Percentiles rank a stretch among this genome's conserved stretches.
Evolutionary conservation across 176 grass and related monocot genomes (phyloP).

Genomic region (Zoysia pacifica): DNA sequence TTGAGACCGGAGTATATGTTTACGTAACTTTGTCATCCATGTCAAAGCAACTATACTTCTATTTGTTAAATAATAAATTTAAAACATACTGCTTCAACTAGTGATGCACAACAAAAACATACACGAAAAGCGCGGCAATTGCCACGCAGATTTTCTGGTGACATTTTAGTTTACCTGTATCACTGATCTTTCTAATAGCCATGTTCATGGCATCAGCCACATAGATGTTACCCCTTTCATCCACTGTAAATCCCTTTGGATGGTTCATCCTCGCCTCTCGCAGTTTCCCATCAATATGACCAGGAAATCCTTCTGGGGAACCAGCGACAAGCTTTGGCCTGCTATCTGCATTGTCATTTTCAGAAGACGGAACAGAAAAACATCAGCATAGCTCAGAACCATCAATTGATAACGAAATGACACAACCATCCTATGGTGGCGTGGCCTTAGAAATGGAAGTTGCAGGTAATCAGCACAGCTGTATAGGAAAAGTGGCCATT

Average conservation of each 20-base stretch:
- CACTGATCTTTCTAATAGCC: slow-evolving; percentile 99
- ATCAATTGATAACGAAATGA: slow-evolving; percentile 14
- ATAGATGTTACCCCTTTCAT: slow-evolving; percentile 90
- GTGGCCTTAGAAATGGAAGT: slow-evolving; percentile 15
- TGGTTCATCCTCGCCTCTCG: slow-evolving; percentile 91
- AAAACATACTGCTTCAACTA: too few relatives aligned
- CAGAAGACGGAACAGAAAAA: slow-evolving; percentile 30
- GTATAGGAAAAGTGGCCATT: slow-evolving; percentile 19
- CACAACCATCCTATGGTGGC: background rate
- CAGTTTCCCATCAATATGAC: slow-evolving; percentile 84
- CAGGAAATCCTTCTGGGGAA: slow-evolving; percentile 79
- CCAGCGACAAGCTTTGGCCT: slow-evolving; percentile 91
- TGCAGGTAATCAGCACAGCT: background rate
- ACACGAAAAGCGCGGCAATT: too few relatives aligned
- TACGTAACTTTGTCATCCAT: too few relatives aligned
- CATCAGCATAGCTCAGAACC: slow-evolving; percentile 4
- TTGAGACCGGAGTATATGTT: too few relatives aligned
- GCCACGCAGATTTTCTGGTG: background rate
- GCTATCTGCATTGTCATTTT: slow-evolving; percentile 67
- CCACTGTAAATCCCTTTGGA: slow-evolving; percentile 94
- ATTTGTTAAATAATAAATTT: too few relatives aligned
- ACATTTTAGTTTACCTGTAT: slow-evolving; percentile 74
- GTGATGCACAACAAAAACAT: too few relatives aligned
- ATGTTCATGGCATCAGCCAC: slow-evolving; percentile 96
- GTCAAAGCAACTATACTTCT: too few relatives aligned